A percentile compares a stretch with the other conserved stretches of the same genome.
Conservation (phyloP, 345 rosid genomes). For the Citrus maxima region DNA sequence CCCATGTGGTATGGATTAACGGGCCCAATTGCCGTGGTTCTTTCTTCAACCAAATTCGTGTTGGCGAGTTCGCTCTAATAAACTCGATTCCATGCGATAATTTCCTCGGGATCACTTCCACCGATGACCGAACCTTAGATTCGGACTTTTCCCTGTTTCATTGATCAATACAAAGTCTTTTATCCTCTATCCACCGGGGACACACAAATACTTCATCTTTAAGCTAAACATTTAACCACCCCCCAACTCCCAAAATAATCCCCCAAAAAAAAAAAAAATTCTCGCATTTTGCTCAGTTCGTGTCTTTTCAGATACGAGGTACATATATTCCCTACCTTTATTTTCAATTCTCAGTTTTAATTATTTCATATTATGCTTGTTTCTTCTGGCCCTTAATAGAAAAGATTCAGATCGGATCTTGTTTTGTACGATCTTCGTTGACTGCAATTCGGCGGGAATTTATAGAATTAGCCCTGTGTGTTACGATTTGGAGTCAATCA, state of each 20-base stretch:
- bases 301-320: constrained; percentile 17
- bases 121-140: background rate
- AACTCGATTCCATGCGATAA: background rate
- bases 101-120: background rate
- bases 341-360: background rate
- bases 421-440: background rate
- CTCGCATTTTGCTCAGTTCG: background rate
- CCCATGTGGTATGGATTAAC: background rate
- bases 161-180: background rate
- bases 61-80: too few species aligned
- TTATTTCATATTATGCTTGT: background rate
- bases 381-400: background rate
- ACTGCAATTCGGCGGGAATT: background rate
- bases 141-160: constrained; percentile 7
- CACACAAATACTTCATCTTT: background rate
- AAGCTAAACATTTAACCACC: background rate
- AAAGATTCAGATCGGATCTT: background rate
- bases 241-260: too few species aligned
- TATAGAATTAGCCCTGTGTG: background rate
- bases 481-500: background rate
- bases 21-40: background rate
- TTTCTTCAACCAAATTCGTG: too few species aligned
- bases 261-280: background rate
- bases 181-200: background rate
- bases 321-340: background rate